Percentiles rank a stretch among this genome's conserved stretches.
Evolutionary conservation across 441 rosid genomes (phyloP).

Genomic region (Bocquillonia castaneifolia): DNA sequence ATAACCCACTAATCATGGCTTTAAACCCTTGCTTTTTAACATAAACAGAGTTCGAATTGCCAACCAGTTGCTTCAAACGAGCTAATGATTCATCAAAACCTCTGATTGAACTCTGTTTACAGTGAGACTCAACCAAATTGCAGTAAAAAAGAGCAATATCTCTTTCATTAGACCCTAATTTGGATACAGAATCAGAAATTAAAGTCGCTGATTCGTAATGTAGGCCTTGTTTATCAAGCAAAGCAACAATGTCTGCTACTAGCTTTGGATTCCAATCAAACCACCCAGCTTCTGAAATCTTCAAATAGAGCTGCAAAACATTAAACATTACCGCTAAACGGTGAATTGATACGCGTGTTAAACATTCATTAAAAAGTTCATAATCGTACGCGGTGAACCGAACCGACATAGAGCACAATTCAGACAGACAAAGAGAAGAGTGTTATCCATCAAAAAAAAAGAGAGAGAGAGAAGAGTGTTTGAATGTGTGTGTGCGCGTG

Average conservation of each 20-base stretch:
- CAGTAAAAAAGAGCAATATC: slow-evolving; percentile 55
- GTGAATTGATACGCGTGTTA: background rate
- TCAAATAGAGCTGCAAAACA: slow-evolving; percentile 50
- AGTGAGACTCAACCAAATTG: slow-evolving; percentile 51
- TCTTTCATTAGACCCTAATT: slow-evolving; percentile 42
- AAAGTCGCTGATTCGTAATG: slow-evolving; percentile 41
- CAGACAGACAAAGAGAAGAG: too few relatives aligned
- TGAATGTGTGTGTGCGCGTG: background rate
- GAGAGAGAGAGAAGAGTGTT: too few relatives aligned
- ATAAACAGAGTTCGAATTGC: slow-evolving; percentile 47
- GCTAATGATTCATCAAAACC: slow-evolving; percentile 46
- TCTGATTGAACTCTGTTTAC: slow-evolving; percentile 38
- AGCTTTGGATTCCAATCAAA: slow-evolving; percentile 80
- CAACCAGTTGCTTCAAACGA: slow-evolving; percentile 37
- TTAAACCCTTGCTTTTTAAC: slow-evolving; percentile 59
- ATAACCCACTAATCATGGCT: slow-evolving; percentile 55
- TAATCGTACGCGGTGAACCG: too few relatives aligned
- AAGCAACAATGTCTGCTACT: slow-evolving; percentile 54
- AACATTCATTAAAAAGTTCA: background rate
- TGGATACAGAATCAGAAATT: slow-evolving; percentile 40
- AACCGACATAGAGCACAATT: too few relatives aligned
- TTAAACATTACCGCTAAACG: too few relatives aligned
- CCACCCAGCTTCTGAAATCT: slow-evolving; percentile 65
- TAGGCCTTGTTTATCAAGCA: slow-evolving; percentile 52
- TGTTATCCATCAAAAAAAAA: too few relatives aligned